phyloP scores from a whole-genome alignment of 345 rosid species.

The Salix koriyanagi region DNA sequence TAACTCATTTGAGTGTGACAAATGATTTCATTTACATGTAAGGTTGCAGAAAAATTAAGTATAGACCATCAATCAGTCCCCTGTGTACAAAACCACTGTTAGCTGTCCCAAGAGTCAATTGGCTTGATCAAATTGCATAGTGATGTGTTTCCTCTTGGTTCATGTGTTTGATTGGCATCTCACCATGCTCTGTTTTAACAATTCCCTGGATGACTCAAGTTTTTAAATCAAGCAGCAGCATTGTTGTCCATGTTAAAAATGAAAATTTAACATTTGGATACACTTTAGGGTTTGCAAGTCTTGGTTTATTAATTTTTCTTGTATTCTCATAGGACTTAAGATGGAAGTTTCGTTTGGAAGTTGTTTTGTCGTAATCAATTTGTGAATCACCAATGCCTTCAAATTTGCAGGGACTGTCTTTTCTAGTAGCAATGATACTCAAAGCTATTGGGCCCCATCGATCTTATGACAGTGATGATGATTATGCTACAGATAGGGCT shows the following conservation, averaged over 20 bases:
- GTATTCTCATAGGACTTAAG: not conserved
- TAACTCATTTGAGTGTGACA: not conserved
- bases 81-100: not conserved
- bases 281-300: not conserved
- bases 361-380: not conserved
- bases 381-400: conserved; percentile 4
- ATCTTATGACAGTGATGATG: conserved; percentile 75
- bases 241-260: not conserved
- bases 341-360: not conserved
- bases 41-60: not conserved
- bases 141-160: not conserved
- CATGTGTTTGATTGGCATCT: not conserved
- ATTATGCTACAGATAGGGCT: conserved; percentile 47
- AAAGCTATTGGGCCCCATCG: conserved; percentile 71
- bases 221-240: not conserved
- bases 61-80: not conserved
- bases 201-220: not conserved
- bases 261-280: not conserved
- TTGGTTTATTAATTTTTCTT: not conserved
- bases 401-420: conserved; percentile 51
- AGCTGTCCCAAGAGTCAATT: not conserved
- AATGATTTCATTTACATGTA: not conserved
- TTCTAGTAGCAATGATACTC: conserved; percentile 60
- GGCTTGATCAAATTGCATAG: not conserved
- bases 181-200: not conserved